phyloP scores from a whole-genome alignment of 73 alveolate species.

The Urostyla sp. region DNA sequence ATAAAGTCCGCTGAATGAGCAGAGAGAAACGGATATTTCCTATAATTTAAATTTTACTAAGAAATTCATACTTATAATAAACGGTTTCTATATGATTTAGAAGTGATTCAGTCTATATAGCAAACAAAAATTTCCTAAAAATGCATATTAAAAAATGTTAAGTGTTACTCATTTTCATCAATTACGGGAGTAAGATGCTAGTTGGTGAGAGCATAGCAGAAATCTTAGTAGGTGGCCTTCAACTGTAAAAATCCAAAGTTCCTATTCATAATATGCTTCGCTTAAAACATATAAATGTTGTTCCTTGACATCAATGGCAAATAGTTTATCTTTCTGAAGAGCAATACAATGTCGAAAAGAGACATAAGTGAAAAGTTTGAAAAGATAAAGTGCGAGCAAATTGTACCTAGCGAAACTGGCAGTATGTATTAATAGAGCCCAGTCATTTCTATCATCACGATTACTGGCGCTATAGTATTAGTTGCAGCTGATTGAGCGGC shows the following conservation, averaged over 20 bases:
- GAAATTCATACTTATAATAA: too few relatives aligned
- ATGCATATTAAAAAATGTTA: not conserved
- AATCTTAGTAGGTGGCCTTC: too few relatives aligned
- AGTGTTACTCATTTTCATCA: not conserved
- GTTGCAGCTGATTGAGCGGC: constrained; percentile 85
- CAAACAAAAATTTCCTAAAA: not conserved
- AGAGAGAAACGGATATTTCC: too few relatives aligned
- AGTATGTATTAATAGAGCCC: constrained; percentile 82
- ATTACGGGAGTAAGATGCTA: constrained; percentile 30
- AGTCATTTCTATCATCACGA: constrained; percentile 91
- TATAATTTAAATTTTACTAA: too few relatives aligned
- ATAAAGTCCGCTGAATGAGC: too few relatives aligned
- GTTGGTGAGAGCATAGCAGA: too few relatives aligned
- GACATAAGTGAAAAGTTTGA: constrained; percentile 87
- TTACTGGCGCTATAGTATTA: constrained; percentile 88
- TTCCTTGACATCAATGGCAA: constrained; percentile 82
- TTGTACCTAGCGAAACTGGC: constrained; percentile 82
- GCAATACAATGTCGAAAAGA: constrained; percentile 88
- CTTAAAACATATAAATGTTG: constrained; percentile 12
- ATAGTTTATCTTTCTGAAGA: constrained; percentile 86
- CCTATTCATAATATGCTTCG: constrained; percentile 51
- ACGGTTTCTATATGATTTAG: too few relatives aligned
- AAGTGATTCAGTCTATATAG: too few relatives aligned
- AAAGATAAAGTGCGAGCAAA: constrained; percentile 82
- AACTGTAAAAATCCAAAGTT: constrained; percentile 12